A percentile compares a stretch with the other conserved stretches of the same genome.
phyloP scores from a whole-genome alignment of 2,329 filamentous ascomycete genomes.

The Ceratocystis huliohia region DNA sequence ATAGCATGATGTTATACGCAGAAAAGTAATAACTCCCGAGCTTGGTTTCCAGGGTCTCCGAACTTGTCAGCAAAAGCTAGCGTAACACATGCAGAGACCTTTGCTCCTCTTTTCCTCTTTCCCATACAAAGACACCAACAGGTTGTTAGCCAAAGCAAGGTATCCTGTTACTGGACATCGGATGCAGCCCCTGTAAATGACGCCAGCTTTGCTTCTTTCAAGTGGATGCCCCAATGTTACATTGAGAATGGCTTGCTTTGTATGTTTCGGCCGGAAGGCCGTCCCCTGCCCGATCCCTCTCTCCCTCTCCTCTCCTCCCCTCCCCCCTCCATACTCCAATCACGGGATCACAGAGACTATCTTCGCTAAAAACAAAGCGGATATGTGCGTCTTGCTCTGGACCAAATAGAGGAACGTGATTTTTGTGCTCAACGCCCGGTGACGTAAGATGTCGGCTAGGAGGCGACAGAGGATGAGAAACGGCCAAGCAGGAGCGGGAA shows the following conservation, averaged over 20 bases:
- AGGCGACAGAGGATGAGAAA: slow-evolving; percentile 7
- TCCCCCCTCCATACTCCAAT: neutral
- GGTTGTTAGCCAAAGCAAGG: neutral
- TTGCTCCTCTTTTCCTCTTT: slow-evolving; percentile 18
- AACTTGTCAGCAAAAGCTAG: neutral
- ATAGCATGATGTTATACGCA: neutral
- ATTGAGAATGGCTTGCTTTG: neutral
- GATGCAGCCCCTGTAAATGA: slow-evolving; percentile 29
- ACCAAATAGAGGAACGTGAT: neutral
- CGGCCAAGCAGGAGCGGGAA: neutral
- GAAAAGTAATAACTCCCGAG: neutral
- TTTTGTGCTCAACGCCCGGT: neutral
- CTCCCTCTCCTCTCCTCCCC: neutral
- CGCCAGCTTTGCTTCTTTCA: neutral
- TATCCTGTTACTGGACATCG: slow-evolving; percentile 17
- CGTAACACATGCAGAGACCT: slow-evolving; percentile 3
- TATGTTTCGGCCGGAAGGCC: neutral
- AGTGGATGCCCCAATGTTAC: neutral
- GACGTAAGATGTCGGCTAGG: neutral
- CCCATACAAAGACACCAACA: neutral
- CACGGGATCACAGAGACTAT: neutral
- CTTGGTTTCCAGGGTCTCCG: neutral
- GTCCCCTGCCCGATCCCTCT: neutral
- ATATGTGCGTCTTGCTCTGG: neutral
- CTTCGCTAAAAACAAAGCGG: neutral